phyloP scores from a whole-genome alignment of 1,284 basidiomycete genomes.

The Papiliotrema fonsecae region DNA sequence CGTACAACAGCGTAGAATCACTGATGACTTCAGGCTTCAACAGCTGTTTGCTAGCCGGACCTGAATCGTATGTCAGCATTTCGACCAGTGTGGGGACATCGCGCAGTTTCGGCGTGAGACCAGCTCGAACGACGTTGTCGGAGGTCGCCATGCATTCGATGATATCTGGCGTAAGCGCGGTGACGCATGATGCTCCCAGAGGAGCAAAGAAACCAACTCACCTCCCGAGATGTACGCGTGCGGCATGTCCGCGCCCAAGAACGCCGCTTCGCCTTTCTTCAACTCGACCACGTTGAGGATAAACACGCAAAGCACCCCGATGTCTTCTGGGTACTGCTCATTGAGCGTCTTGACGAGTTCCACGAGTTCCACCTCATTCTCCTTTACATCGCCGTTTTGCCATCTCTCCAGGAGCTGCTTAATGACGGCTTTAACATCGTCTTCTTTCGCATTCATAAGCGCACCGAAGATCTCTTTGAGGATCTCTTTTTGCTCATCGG shows the following conservation, averaged over 20 bases:
- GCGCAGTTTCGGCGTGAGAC: conserved; percentile 91
- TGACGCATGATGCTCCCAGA: neutral
- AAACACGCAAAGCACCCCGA: conserved; percentile 92
- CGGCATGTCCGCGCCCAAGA: conserved; percentile 91
- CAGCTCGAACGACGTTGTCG: conserved; percentile 98
- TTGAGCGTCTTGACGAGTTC: conserved; percentile 70
- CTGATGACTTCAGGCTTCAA: conserved; percentile 60
- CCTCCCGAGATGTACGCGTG: conserved; percentile 94
- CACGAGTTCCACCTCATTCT: conserved; percentile 53
- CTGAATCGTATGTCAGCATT: conserved; percentile 80
- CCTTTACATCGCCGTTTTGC: conserved; percentile 45
- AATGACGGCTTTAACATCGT: conserved; percentile 57
- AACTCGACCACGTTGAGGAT: conserved; percentile 82
- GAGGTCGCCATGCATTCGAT: conserved; percentile 98
- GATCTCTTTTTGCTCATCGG: conserved; percentile 56
- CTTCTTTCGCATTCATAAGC: conserved; percentile 69
- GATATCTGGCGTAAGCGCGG: conserved; percentile 60
- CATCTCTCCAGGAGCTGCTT: conserved; percentile 62
- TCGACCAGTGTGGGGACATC: conserved; percentile 85
- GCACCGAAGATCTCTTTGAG: conserved; percentile 72
- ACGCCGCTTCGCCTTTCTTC: conserved; percentile 81
- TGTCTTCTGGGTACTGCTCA: conserved; percentile 81
- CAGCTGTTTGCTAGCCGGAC: conserved; percentile 63
- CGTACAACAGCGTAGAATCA: conserved; percentile 58
- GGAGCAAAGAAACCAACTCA: conserved; percentile 40